Percentiles rank a stretch among this genome's conserved stretches.
phyloP scores from a whole-genome alignment of 2,329 filamentous ascomycete genomes.

The Tolypocladium paradoxum region DNA sequence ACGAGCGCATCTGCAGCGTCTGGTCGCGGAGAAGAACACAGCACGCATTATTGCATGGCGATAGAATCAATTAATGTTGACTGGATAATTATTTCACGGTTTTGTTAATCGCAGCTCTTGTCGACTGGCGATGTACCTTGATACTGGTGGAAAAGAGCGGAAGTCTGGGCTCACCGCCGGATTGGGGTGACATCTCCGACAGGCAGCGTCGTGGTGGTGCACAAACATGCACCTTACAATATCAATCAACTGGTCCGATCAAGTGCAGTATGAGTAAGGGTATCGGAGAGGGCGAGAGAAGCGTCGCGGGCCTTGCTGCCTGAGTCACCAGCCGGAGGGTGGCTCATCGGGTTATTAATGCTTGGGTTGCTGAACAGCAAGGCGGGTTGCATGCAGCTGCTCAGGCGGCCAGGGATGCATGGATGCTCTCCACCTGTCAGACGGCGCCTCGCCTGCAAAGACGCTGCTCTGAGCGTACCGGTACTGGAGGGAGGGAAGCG shows the following conservation, averaged over 20 bases:
- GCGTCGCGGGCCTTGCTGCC: neutral
- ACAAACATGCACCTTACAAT: too few relatives aligned
- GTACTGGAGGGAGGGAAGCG: neutral
- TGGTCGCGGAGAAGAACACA: neutral
- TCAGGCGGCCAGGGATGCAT: constrained; percentile 11
- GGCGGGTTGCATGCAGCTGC: constrained; percentile 8
- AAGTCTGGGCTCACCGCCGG: neutral
- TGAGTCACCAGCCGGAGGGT: neutral
- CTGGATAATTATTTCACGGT: too few relatives aligned
- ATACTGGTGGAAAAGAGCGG: neutral
- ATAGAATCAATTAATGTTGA: neutral
- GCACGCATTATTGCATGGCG: neutral
- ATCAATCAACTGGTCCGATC: neutral
- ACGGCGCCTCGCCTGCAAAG: neutral
- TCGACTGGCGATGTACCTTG: neutral
- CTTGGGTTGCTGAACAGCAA: neutral
- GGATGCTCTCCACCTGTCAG: neutral
- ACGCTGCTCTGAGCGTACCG: neutral
- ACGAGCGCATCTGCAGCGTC: neutral
- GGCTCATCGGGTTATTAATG: neutral
- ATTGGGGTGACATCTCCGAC: neutral
- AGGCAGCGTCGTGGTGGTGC: neutral
- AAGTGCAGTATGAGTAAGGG: neutral
- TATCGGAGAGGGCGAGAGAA: neutral
- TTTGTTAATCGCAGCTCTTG: neutral